phyloP scores from a whole-genome alignment of 352 stramenopile genomes.

The Phytophthora foliorum region DNA sequence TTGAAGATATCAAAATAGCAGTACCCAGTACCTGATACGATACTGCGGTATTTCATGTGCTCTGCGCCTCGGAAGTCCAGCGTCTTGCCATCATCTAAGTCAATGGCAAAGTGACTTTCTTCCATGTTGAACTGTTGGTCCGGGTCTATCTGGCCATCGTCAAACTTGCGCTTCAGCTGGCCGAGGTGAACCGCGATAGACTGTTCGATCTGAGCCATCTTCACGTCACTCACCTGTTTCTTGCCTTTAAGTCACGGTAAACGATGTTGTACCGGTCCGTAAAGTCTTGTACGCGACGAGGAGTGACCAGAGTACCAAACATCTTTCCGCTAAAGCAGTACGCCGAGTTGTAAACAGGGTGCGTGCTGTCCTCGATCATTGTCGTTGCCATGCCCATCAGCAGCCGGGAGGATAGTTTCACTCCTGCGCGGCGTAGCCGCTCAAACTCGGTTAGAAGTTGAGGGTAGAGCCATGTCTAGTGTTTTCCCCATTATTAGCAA shows the following conservation, averaged over 20 bases:
- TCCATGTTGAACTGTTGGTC: conserved; percentile 18
- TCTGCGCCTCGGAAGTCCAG: conserved; percentile 6
- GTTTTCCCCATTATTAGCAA: no score
- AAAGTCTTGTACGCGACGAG: conserved; percentile 6
- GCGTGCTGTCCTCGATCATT: conserved; percentile 2
- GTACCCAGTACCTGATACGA: conserved; percentile 9
- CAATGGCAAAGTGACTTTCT: conserved; percentile 23
- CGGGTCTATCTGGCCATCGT: conserved; percentile 2
- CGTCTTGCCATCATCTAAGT: conserved; percentile 20
- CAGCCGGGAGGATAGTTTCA: conserved; percentile 5
- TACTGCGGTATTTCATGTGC: conserved; percentile 11
- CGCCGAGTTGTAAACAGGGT: background rate
- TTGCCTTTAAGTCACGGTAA: conserved; percentile 10
- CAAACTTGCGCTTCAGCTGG: conserved; percentile 4
- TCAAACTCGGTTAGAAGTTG: background rate
- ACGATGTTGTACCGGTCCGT: conserved; percentile 16
- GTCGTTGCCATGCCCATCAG: background rate
- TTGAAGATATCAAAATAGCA: no score
- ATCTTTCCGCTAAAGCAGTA: background rate
- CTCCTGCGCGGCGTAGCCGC: background rate
- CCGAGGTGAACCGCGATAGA: conserved; percentile 14
- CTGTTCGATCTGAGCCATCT: conserved; percentile 10
- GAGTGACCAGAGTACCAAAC: conserved; percentile 1
- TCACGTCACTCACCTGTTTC: conserved; percentile 13
- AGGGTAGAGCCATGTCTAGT: conserved; percentile 2